Evolutionary conservation across 2,329 filamentous ascomycete species (phyloP).

Genomic region (Aspergillus hortae): DNA sequence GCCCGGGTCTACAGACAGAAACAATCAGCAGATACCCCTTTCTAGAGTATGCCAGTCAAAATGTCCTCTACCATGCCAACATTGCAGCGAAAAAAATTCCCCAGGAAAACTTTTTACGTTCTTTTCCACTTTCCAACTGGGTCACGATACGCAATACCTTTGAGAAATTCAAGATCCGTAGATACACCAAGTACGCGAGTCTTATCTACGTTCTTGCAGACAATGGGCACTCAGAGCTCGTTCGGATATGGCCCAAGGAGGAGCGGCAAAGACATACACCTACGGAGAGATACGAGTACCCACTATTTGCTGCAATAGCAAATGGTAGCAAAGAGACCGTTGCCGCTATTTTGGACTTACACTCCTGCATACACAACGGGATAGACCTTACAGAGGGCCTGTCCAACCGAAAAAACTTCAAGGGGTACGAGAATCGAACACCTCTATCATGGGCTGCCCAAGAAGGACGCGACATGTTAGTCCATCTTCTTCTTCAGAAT

Average conservation of each 20-base stretch:
- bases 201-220: conserved; percentile 17
- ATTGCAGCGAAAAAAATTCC: conserved; percentile 12
- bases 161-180: conserved; percentile 27
- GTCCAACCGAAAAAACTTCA: conserved; percentile 6
- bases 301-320: conserved; percentile 16
- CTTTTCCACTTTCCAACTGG: conserved; percentile 30
- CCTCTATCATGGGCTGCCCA: conserved; percentile 14
- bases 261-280: conserved; percentile 2
- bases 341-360: conserved; percentile 8
- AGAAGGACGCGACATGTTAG: neutral
- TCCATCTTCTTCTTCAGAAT: no score
- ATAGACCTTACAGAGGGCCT: conserved; percentile 10
- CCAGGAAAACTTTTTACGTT: conserved; percentile 20
- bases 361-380: conserved; percentile 4
- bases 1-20: neutral
- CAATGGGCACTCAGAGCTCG: conserved; percentile 9
- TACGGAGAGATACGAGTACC: conserved; percentile 11
- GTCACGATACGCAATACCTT: conserved; percentile 31
- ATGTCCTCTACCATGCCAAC: conserved; percentile 29
- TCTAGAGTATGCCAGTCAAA: conserved; percentile 30
- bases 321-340: conserved; percentile 6
- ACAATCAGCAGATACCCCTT: conserved; percentile 36
- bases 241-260: conserved; percentile 1
- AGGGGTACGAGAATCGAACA: conserved; percentile 4
- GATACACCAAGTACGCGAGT: conserved; percentile 10